Percentiles rank a stretch among this genome's conserved stretches.
phyloP scores from a whole-genome alignment of 2,329 filamentous ascomycete species.

The Aotearoamyces nothofagi region DNA sequence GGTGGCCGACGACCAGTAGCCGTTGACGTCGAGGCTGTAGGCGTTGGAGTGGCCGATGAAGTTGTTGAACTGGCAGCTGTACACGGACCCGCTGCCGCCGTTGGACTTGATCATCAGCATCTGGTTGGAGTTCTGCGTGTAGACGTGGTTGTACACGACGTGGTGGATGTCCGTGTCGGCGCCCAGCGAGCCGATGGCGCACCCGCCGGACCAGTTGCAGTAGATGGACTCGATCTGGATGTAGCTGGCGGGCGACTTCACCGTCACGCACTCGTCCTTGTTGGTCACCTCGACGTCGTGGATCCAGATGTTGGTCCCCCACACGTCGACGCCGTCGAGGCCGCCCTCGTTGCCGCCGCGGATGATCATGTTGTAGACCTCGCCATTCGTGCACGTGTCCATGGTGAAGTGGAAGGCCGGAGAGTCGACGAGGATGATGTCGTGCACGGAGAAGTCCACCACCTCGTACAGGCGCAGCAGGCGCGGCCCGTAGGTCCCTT shows the following conservation, averaged over 20 bases:
- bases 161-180: conserved; percentile 30
- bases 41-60: conserved; percentile 45
- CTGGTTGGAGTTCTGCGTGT: conserved; percentile 43
- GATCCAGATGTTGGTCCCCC: conserved; percentile 37
- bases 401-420: conserved; percentile 24
- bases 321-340: conserved; percentile 39
- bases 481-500: conserved; percentile 18
- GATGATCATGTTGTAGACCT: conserved; percentile 37
- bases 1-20: conserved; percentile 31
- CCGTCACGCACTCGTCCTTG: conserved; percentile 45
- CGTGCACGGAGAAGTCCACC: conserved; percentile 13
- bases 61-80: conserved; percentile 35
- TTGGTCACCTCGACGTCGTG: conserved; percentile 46
- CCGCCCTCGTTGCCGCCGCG: conserved; percentile 32
- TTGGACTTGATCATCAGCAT: conserved; percentile 50
- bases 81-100: conserved; percentile 36
- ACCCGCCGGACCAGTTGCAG: conserved; percentile 46
- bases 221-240: conserved; percentile 43
- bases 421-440: conserved; percentile 13
- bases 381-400: conserved; percentile 32
- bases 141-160: conserved; percentile 38
- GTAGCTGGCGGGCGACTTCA: conserved; percentile 28
- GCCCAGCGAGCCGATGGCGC: conserved; percentile 39
- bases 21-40: conserved; percentile 39
- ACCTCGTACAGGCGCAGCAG: conserved; percentile 9